phyloP scores from a whole-genome alignment of 805 yeast species.

The Saccharomycopsis sp. region DNA sequence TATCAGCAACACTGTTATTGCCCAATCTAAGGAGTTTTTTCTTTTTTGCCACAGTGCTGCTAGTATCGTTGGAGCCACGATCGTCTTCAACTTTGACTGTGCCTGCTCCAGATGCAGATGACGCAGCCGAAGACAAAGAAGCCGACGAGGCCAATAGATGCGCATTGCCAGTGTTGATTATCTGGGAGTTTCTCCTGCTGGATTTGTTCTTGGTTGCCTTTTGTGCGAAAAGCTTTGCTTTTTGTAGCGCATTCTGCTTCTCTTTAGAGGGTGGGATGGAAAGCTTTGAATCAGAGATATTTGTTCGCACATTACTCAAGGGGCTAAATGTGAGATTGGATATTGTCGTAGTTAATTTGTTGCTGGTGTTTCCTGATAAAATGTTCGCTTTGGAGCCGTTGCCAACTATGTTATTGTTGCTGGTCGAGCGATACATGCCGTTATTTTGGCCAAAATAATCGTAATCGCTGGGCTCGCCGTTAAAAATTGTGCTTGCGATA shows the following conservation, averaged over 20 bases:
- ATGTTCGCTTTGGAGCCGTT: not conserved
- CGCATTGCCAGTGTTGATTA: not conserved
- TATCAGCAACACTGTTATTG: not conserved
- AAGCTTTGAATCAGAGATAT: conserved; percentile 3
- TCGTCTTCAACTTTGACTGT: not conserved
- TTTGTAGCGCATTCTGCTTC: conserved; percentile 8
- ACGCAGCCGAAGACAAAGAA: not conserved
- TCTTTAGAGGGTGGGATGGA: conserved; percentile 4
- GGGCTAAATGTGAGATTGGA: conserved; percentile 20
- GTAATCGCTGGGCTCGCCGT: conserved; percentile 1
- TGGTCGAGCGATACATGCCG: not conserved
- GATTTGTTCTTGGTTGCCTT: conserved; percentile 6
- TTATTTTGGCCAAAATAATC: not conserved
- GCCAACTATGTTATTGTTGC: not conserved
- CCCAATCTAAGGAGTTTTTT: not conserved
- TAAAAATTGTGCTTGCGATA: not conserved
- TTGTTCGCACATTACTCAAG: conserved; percentile 12
- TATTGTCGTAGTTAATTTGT: conserved; percentile 7
- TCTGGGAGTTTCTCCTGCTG: not conserved
- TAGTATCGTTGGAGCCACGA: not conserved
- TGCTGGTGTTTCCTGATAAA: not conserved
- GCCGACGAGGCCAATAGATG: not conserved
- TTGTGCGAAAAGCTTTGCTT: conserved; percentile 11
- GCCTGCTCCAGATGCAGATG: not conserved
- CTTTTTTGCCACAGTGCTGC: not conserved